Percentiles rank a stretch among this genome's conserved stretches.
Evolutionary conservation across 768 basidiomycete genomes (phyloP).

Genomic region (Xerocomus spinulosus): DNA sequence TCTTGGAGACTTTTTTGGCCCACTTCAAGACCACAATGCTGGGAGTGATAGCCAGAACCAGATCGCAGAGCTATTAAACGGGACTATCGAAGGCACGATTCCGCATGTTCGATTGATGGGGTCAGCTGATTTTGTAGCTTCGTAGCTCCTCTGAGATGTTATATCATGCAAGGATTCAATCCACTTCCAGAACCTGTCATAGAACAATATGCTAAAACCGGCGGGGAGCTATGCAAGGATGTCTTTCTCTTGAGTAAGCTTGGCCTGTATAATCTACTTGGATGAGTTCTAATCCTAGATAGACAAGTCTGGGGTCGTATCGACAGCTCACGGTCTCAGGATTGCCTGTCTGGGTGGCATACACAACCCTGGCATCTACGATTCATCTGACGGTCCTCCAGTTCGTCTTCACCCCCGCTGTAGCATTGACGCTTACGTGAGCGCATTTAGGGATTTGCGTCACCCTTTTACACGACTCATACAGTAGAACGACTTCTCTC

Average conservation of each 20-base stretch:
- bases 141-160: slow-evolving; percentile 82
- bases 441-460: slow-evolving; percentile 59
- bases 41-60: slow-evolving; percentile 44
- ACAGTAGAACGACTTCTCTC: slow-evolving; percentile 69
- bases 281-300: slow-evolving; percentile 6
- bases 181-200: slow-evolving; percentile 70
- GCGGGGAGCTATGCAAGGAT: slow-evolving; percentile 77
- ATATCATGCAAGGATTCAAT: slow-evolving; percentile 84
- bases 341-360: slow-evolving; percentile 84
- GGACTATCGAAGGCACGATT: slow-evolving; percentile 58
- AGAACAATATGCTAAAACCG: slow-evolving; percentile 68
- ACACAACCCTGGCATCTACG: slow-evolving; percentile 60
- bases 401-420: slow-evolving; percentile 36
- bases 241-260: slow-evolving; percentile 81
- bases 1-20: slow-evolving; percentile 82
- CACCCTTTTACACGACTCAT: slow-evolving; percentile 67
- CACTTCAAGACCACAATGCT: slow-evolving; percentile 32
- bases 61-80: slow-evolving; percentile 57
- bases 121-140: slow-evolving; percentile 12
- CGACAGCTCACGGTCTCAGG: slow-evolving; percentile 72
- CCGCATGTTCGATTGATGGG: neutral
- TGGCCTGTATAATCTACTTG: neutral
- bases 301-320: slow-evolving; percentile 82
- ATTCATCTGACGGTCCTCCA: slow-evolving; percentile 56
- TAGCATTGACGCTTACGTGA: neutral